These are phyloP conservation scores for Fusarium brachygibbosum DNA, from an alignment of 2,329 filamentous ascomycete species.

Conservation along the genomic window DNA sequence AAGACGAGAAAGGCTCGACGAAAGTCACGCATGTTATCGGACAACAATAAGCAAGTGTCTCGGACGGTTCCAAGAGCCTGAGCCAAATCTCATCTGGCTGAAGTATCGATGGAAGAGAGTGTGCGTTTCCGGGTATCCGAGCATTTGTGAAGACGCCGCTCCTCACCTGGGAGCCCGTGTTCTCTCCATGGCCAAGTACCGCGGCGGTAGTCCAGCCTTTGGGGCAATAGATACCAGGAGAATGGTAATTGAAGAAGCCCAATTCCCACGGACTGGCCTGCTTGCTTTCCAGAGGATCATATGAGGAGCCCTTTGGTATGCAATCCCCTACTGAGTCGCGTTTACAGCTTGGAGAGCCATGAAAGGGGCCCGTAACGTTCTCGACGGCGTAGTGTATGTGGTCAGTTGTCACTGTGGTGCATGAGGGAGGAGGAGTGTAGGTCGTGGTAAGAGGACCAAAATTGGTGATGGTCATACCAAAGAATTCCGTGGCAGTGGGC, in stretches of 20 bases:
- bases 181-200: slow-evolving; percentile 16
- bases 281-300: slow-evolving; percentile 20
- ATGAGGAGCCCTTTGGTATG: slow-evolving; percentile 35
- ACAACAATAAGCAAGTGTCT: slow-evolving; percentile 45
- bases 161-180: not conserved
- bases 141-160: slow-evolving; percentile 27
- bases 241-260: slow-evolving; percentile 40
- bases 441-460: slow-evolving; percentile 51
- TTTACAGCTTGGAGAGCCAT: slow-evolving; percentile 25
- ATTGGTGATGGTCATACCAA: slow-evolving; percentile 46
- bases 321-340: slow-evolving; percentile 30
- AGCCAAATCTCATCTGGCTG: slow-evolving; percentile 7
- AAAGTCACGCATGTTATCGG: slow-evolving; percentile 38
- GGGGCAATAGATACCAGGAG: slow-evolving; percentile 45
- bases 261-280: slow-evolving; percentile 1
- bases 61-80: slow-evolving; percentile 27
- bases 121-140: not conserved
- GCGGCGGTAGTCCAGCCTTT: slow-evolving; percentile 46
- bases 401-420: slow-evolving; percentile 29
- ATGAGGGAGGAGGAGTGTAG: slow-evolving; percentile 47
- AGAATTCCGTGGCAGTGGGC: slow-evolving; percentile 45
- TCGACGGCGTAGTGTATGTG: slow-evolving; percentile 7
- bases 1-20: slow-evolving; percentile 8
- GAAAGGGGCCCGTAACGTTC: not conserved
- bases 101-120: not conserved